Evolutionary conservation across 2,329 filamentous ascomycete species (phyloP), one percentile per base, ranked within the genome.

Genomic region (Pseudocercospora cruenta): DNA sequence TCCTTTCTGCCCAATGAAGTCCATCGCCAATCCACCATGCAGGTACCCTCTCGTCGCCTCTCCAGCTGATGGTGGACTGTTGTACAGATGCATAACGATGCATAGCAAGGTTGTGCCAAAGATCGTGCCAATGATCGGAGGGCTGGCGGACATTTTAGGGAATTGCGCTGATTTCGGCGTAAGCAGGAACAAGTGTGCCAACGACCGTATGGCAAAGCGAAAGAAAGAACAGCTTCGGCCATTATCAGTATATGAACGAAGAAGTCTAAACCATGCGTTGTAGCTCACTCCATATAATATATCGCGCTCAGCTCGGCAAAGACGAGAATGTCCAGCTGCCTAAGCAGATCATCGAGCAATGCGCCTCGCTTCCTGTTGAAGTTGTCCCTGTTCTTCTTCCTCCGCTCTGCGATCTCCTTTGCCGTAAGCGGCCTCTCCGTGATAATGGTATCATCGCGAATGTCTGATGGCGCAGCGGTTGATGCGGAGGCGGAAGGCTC

Each of bases 261-360:
- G 26, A 3, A 31, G 16, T 9, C 9, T 53, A 26, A 21, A 19
- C 36, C 12, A 31, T 22, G 7, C 7, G 19, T 1, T 4, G 0
- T 36, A n/a, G 22, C 84, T 72, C 81, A 88, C 86, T 90, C 87
- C 78, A 88, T 82, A 75, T 89, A 87, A 76, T 90, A 90, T 65
- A 88, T 77, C 7, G 83, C 82, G 43, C 87, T 86, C 66, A 90
- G 79, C 78, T 90, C 81, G 75, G 87, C 84, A 78, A 88, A 89
- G 63, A 88, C 82, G 57, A 88, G 73, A 70, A 86, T 82, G 72
- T 90, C 87, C 51, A 89, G 76, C 71, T 84, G 83, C 63, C 83
- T 82, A 67, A 88, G 80, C 58, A 89, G 74, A 62, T 86, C 82
- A 70, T 87, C 84, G 47, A 89, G 81, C 69, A 84, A 77, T 24